A percentile compares a stretch with the other conserved stretches of the same genome.
phyloP scores from a whole-genome alignment of 306 rosid genomes.

The Inga laurina region DNA sequence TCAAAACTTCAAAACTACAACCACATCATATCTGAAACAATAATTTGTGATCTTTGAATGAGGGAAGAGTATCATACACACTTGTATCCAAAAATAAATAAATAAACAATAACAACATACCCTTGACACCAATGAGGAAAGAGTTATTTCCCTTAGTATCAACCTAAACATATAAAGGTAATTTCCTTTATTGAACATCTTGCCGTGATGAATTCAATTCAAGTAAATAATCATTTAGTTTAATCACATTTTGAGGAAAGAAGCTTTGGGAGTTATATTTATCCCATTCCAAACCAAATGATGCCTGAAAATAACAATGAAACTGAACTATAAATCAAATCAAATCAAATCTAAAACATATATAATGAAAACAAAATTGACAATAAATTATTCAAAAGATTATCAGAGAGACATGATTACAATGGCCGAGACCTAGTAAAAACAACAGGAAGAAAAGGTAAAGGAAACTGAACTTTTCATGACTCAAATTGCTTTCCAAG shows the following conservation, averaged over 20 bases:
- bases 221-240: not conserved
- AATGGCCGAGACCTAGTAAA: conserved; percentile 29
- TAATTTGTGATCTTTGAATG: not conserved
- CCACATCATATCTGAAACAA: not conserved
- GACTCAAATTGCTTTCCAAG: conserved; percentile 41
- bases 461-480: conserved; percentile 35
- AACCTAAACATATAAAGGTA: not conserved
- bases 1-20: too few species aligned
- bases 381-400: conserved; percentile 14
- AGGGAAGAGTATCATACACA: not conserved
- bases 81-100: not conserved
- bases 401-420: conserved; percentile 30
- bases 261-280: not conserved
- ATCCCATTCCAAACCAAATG: not conserved
- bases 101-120: too few species aligned
- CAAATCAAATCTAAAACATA: conserved; percentile 1
- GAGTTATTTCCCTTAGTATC: not conserved
- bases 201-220: not conserved
- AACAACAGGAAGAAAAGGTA: conserved; percentile 32
- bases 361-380: conserved; percentile 25
- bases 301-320: conserved; percentile 12
- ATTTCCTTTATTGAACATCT: not conserved
- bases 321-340: conserved; percentile 14
- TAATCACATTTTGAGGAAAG: not conserved
- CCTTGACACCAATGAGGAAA: not conserved